Evolutionary conservation across 345 rosid genomes (phyloP), one percentile per base, ranked within the genome.

Genomic region (Aurinia saxatilis): DNA sequence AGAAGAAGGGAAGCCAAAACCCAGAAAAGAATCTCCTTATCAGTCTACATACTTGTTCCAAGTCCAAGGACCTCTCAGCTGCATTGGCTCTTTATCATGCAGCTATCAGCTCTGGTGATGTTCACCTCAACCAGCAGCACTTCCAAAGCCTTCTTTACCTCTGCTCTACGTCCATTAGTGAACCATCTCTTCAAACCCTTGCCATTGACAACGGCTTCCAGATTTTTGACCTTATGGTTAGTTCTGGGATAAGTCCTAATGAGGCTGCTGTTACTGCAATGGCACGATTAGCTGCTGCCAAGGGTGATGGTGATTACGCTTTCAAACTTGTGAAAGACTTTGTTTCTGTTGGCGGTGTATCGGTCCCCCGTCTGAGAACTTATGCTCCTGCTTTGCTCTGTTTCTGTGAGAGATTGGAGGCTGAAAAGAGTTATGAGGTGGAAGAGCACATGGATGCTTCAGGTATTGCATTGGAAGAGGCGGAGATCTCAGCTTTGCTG

Each of bases 251-350:
- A 15, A 70, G 44, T 50, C 87, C 88, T 40, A 88, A 74, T 39
- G 98, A 88, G 67, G 88, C 96, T 21, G 73, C 86, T 0, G 71
- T 86, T 45, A 85, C 98, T 5, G 66, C 95, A 3, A 61, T 86
- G 49, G 86, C 79, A 2, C 68, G 96, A 29, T 69, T 89, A 37
- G 87, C 96, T 25, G 85, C 86, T 1, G 84, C 91, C 0, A 86
- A 78, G 42, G 88, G 90, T 41, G 93, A 92, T 5, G 89, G 93
- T 0, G 82, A 81, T 47, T 81, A 71, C 10, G 93, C 95, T 7
- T 88, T 92, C 57, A 77, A 66, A 42, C 66, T 86, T 76, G 87
- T 89, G 10, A 81, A 75, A 55, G 67, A 71, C n/a, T 48, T 85
- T 82, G 72, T 71, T 52, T 76, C 68, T 39, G 49, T 45, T 37